Base-by-base conservation (phyloP, 768 basidiomycete genomes). In the Termitomyces sp. region DNA sequence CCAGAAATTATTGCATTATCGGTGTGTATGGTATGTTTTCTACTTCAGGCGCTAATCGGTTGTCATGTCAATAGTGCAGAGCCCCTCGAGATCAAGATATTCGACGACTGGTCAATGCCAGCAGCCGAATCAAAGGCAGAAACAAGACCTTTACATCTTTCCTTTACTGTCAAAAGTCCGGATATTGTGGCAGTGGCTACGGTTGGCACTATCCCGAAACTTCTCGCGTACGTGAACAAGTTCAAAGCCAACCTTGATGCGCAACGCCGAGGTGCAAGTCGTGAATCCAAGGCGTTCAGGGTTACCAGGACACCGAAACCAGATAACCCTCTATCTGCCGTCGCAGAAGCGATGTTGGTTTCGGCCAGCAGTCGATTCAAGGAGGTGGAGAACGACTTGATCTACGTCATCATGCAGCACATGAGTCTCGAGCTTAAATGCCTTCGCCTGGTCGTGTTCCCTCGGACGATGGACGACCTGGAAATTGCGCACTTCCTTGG, bases 281-380 rank as follows among this genome's bases (percentile, higher is more conserved):
- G 84, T 39, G 90, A 92, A 71, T 93, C 92, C 1, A 80, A 80
- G 58, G 85, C 87, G 1, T 94, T 90, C 77, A 78, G 87, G 24
- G 78, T 81, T n/a, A 83, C 84, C 15, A 82, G 82, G n/a, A 75
- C 79, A 5, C 86, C 88, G 5, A 87, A 83, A 64, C 88, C 88
- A 7, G 86, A 86, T 51, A 92, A 92, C 61, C 86, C 92, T 2
- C 74, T 94, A 16, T 90, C 90, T 1, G 83, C 88, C 13, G 90
- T 94, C n/a, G 92, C 92, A 1, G 84, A 89, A 60, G 89, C 91
- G 31, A 90, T 93, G 84, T 70, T 94, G 39, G 76, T 81, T 55
- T 88, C 90, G 0, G 88, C 92, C 28, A 81, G 84, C 42, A 84
- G 75, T 44, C 82, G 84, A 22, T 82, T 92, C 70, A 86, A 82